phyloP scores from a whole-genome alignment of 306 rosid genomes.

The Castanopsis chinensis region DNA sequence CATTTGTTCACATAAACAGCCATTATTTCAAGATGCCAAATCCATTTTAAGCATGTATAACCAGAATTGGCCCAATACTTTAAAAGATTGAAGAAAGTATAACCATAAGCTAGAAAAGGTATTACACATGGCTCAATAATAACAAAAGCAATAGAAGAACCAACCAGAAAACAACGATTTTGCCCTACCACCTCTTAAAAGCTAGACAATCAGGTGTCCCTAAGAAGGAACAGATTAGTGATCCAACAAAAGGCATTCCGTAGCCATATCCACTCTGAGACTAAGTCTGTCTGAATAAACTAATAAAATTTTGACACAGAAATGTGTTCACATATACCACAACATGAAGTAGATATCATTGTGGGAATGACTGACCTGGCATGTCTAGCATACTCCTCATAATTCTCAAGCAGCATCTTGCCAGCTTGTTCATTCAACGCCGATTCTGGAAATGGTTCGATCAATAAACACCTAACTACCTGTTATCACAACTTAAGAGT shows the following conservation, averaged over 20 bases:
- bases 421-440: slow-evolving; percentile 98
- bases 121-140: neutral
- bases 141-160: neutral
- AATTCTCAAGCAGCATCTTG: slow-evolving; percentile 86
- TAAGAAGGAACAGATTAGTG: neutral
- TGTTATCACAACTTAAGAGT: slow-evolving; percentile 29
- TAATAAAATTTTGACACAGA: slow-evolving; percentile 1
- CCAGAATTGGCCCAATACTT: neutral
- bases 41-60: neutral
- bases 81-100: neutral
- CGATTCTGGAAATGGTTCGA: slow-evolving; percentile 99
- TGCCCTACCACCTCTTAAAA: neutral
- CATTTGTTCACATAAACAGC: neutral
- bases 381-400: slow-evolving; percentile 95
- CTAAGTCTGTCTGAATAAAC: neutral
- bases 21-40: neutral
- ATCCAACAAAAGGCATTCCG: neutral
- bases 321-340: neutral
- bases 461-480: slow-evolving; percentile 98
- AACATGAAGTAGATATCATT: slow-evolving; percentile 9
- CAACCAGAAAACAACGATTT: neutral
- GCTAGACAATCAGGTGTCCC: neutral
- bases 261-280: neutral
- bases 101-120: neutral
- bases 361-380: slow-evolving; percentile 68